Conservation (phyloP, 306 rosid species). For the Quercus wislizeni region DNA sequence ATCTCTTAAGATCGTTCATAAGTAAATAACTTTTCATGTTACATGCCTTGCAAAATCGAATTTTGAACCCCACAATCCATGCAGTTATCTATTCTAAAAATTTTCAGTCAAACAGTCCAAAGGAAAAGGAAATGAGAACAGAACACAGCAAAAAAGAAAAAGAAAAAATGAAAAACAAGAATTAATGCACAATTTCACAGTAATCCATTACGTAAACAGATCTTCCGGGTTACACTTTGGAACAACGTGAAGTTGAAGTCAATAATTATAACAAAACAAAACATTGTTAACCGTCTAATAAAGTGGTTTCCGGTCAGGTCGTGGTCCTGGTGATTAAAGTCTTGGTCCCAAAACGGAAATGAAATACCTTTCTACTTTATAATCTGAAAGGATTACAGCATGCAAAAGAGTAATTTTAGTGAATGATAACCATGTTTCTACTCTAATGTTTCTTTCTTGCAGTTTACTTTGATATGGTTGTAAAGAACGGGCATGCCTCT, state of each 20-base stretch:
- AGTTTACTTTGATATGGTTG: not conserved
- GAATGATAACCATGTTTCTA: not conserved
- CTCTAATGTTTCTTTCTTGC: not conserved
- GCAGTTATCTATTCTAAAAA: not conserved
- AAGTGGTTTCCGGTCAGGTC: not conserved
- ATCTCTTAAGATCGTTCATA: too few species aligned
- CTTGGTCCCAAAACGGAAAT: not conserved
- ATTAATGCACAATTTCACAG: not conserved
- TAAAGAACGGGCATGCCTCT: too few species aligned
- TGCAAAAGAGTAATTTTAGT: not conserved
- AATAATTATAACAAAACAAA: too few species aligned
- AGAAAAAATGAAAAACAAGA: not conserved
- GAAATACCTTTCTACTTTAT: too few species aligned
- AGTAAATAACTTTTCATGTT: too few species aligned
- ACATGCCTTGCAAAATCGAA: not conserved
- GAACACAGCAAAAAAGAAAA: not conserved
- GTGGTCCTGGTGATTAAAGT: not conserved
- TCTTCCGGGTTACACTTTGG: too few species aligned
- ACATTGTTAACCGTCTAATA: not conserved
- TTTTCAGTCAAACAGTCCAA: not conserved
- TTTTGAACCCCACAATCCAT: not conserved
- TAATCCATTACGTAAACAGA: too few species aligned
- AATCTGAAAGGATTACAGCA: too few species aligned
- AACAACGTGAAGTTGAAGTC: too few species aligned
- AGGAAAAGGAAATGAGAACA: not conserved